These are phyloP conservation scores for Gynostemma pentaphyllum DNA, from an alignment of 306 rosid genomes.

Conservation along the genomic window DNA sequence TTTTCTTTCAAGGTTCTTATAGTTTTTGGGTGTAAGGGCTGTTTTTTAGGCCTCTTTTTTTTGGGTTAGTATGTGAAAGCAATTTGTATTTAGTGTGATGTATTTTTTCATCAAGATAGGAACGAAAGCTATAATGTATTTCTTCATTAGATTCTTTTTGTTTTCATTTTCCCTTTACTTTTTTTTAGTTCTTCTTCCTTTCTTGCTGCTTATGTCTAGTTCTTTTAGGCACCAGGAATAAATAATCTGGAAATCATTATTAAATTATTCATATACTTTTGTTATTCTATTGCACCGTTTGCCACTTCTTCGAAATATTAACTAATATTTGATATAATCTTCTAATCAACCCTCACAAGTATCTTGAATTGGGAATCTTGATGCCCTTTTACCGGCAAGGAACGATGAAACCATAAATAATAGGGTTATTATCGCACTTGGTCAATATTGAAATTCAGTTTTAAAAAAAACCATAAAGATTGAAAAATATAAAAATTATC, in stretches of 20 bases:
- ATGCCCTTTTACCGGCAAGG: no score
- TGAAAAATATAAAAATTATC: no score
- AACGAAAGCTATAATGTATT: constrained; percentile 4
- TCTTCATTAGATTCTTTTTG: constrained; percentile 5
- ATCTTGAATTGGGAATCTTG: no score
- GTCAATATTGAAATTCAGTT: no score
- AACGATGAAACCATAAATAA: no score
- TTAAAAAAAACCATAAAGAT: no score
- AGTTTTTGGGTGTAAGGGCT: constrained; percentile 33
- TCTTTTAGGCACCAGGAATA: background rate
- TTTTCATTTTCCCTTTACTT: background rate
- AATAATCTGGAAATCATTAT: background rate
- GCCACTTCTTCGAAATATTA: no score
- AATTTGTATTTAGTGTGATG: constrained; percentile 29
- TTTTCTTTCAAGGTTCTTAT: constrained; percentile 23
- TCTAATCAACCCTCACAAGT: no score
- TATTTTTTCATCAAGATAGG: constrained; percentile 17
- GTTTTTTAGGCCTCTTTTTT: constrained; percentile 36
- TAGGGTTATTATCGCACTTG: no score
- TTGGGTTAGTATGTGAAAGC: constrained; percentile 20
- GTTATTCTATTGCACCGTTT: no score
- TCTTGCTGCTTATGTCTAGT: background rate
- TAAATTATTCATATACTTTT: background rate
- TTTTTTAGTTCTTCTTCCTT: background rate
- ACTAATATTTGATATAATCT: no score